Percentiles rank a stretch among this genome's conserved stretches.
Evolutionary conservation across 306 rosid species (phyloP).

Genomic region (Echinosophora koreensis): DNA sequence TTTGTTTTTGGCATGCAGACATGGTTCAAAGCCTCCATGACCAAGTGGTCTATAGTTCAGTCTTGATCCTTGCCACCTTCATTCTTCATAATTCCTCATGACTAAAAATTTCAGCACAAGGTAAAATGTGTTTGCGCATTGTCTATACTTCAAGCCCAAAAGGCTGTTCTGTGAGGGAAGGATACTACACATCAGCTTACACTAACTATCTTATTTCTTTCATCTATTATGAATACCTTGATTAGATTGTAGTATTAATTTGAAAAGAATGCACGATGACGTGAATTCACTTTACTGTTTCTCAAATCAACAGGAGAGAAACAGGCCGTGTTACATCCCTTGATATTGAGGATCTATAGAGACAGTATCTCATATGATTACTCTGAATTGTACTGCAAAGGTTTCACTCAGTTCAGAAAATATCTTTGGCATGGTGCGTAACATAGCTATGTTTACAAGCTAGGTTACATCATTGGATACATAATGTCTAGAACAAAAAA

Average conservation of each 20-base stretch:
- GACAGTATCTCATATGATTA: constrained; percentile 30
- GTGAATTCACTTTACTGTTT: constrained; percentile 2
- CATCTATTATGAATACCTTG: constrained; percentile 24
- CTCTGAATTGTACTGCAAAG: constrained; percentile 1
- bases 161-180: background rate
- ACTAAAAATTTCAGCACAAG: constrained; percentile 22
- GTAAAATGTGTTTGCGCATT: constrained; percentile 9
- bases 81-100: constrained; percentile 7
- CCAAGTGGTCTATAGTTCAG: constrained; percentile 11
- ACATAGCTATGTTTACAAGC: constrained; percentile 24
- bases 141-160: constrained; percentile 20
- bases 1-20: constrained; percentile 14
- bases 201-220: constrained; percentile 3
- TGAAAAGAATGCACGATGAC: constrained; percentile 18
- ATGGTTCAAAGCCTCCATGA: constrained; percentile 13
- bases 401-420: constrained; percentile 35
- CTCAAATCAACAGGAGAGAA: constrained; percentile 20
- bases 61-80: constrained; percentile 21
- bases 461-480: constrained; percentile 15
- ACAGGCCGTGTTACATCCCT: constrained; percentile 29
- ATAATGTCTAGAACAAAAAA: constrained; percentile 19
- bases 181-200: constrained; percentile 20
- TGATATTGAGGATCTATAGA: constrained; percentile 23
- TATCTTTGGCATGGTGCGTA: constrained; percentile 10
- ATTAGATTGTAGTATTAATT: constrained; percentile 14